These are phyloP conservation scores for Rhodotorula sp. DNA, from an alignment of 1,284 basidiomycete genomes.

Conservation along the genomic window DNA sequence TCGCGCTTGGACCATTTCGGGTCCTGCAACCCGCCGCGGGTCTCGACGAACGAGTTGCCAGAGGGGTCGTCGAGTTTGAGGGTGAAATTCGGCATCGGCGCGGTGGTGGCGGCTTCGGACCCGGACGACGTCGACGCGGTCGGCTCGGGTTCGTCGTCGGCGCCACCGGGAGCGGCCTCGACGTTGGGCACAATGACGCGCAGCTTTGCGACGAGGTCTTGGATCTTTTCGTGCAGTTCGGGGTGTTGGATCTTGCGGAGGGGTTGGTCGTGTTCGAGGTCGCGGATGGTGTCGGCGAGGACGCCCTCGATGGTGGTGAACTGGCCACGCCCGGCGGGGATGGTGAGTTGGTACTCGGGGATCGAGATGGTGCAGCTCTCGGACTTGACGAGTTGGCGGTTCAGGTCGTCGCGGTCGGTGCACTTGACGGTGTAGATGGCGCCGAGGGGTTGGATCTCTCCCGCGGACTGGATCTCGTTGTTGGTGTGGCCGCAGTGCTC, in stretches of 20 bases:
- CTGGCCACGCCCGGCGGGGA: constrained; percentile 79
- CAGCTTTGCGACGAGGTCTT: constrained; percentile 68
- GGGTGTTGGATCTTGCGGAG: constrained; percentile 80
- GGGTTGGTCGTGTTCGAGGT: constrained; percentile 81
- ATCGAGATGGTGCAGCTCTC: constrained; percentile 75
- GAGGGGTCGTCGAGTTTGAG: constrained; percentile 87
- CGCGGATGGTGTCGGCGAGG: constrained; percentile 76
- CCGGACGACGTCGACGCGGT: constrained; percentile 32
- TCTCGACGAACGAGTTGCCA: constrained; percentile 93
- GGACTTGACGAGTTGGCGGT: constrained; percentile 93
- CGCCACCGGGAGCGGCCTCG: constrained; percentile 34
- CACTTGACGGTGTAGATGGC: constrained; percentile 76
- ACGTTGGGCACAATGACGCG: constrained; percentile 67
- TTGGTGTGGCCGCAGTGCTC: constrained; percentile 84
- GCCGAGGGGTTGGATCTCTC: constrained; percentile 68
- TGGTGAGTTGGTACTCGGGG: constrained; percentile 86
- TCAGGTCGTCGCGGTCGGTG: constrained; percentile 71
- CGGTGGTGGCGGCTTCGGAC: not conserved
- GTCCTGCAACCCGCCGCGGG: constrained; percentile 68
- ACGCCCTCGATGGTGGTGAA: constrained; percentile 95
- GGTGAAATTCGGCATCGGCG: constrained; percentile 67
- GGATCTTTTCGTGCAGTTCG: constrained; percentile 72
- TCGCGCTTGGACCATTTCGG: constrained; percentile 90
- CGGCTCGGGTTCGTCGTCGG: constrained; percentile 45
- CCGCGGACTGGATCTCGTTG: constrained; percentile 93